A percentile compares a stretch with the other conserved stretches of the same genome.
These are phyloP conservation scores for Suillus weaverae DNA, from an alignment of 768 basidiomycete genomes.

Conservation along the genomic window DNA sequence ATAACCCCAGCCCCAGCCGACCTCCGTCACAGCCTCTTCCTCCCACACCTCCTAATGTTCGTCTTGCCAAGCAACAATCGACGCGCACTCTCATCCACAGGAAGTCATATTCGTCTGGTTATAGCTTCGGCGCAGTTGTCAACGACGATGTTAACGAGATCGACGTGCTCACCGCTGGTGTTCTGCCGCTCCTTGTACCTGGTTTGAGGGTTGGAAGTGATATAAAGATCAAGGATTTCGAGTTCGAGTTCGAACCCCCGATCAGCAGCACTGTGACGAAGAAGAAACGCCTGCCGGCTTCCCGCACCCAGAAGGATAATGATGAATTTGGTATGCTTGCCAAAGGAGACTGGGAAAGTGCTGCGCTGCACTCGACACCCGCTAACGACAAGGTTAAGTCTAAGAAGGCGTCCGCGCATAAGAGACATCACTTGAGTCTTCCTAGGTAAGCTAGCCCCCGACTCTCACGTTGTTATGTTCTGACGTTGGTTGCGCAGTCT, in stretches of 20 bases:
- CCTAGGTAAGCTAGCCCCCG: slow-evolving; percentile 50
- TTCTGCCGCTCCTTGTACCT: slow-evolving; percentile 67
- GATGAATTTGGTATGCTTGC: slow-evolving; percentile 32
- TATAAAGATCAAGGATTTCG: slow-evolving; percentile 52
- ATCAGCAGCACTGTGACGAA: slow-evolving; percentile 35
- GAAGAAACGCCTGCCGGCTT: slow-evolving; percentile 28
- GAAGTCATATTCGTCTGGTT: slow-evolving; percentile 65
- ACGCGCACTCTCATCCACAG: slow-evolving; percentile 52
- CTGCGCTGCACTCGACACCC: slow-evolving; percentile 65
- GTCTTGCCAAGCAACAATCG: slow-evolving; percentile 46
- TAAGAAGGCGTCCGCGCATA: slow-evolving; percentile 53
- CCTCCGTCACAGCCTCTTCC: slow-evolving; percentile 72
- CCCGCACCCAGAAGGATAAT: slow-evolving; percentile 10
- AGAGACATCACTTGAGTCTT: slow-evolving; percentile 64
- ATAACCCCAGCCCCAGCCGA: slow-evolving; percentile 46
- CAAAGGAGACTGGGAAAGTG: slow-evolving; percentile 50
- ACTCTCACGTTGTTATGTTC: not conserved
- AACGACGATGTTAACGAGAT: slow-evolving; percentile 59
- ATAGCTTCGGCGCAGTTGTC: slow-evolving; percentile 58
- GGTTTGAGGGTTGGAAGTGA: slow-evolving; percentile 59
- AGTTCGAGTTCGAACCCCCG: slow-evolving; percentile 39
- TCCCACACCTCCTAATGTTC: slow-evolving; percentile 70
- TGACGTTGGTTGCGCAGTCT: slow-evolving; percentile 42
- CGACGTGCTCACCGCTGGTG: slow-evolving; percentile 67
- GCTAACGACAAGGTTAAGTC: slow-evolving; percentile 37